Evolutionary conservation across 306 rosid species (phyloP), one percentile per base, ranked within the genome.

Genomic region (Gastrolobium bilobum): DNA sequence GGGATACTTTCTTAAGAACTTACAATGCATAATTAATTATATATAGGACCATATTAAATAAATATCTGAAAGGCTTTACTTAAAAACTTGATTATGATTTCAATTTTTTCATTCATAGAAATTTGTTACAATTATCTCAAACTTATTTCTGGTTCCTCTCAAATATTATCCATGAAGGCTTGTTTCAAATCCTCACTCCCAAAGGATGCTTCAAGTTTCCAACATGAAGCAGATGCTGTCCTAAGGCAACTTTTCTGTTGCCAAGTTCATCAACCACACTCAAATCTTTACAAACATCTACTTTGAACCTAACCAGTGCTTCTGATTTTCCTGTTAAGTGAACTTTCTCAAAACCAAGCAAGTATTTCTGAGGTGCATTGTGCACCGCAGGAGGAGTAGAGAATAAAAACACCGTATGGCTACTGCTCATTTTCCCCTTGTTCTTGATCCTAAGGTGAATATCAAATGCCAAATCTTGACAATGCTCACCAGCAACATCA

Each of bases 221-320:
- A 0, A 93, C 96, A 80, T 91, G 97, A 69, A 96, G 91, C 82
- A 86, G 20, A 83, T 96, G 96, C 0, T 77, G 68, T 54, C 99
- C 99, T 83, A 96, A 75, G 9, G 92, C 92, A 66, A 96, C 87
- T 77, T 89, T 93, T 53, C 97, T 81, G 46, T 77, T 90, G 65
- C 99, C 99, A 71, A 83, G 43, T 84, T 96, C 99, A 86, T 96
- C 99, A 42, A 88, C 96, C 57, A 93, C 67, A 31, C 96, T 91
- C 84, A 96, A 80, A 79, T 96, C 98, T 67, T 90, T 91, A 78
- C 99, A 96, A 73, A 93, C 94, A 86, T 90, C 90, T 13, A 96
- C 94, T 37, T 87, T 87, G 74, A 96, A 93, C 51, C 66, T 90
- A 35, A 93, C 93, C 62, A 88, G 0, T 5, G 91, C 48, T 67